Base-by-base conservation (phyloP, 495 filamentous ascomycete genomes). In the Neurospora sp. region DNA sequence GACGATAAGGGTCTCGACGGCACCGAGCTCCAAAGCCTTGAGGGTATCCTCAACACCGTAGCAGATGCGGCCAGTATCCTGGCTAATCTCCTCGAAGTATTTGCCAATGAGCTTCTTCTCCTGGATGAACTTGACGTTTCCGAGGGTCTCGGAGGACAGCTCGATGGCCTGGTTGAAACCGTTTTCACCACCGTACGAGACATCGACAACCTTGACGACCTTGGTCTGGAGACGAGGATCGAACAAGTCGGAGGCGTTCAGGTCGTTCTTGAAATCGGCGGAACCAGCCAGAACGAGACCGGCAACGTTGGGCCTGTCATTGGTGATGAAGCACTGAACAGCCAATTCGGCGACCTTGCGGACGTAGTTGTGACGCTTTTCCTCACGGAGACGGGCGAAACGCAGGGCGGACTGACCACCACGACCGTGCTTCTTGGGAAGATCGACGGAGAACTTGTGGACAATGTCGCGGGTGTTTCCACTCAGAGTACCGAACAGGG, bases 101-200 rank as follows among this genome's bases (percentile, higher is more conserved):
- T 91, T 94, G 78, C 94, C 93, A 79, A 99, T 99, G 70, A 99
- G 88, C 86, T 97, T 98, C 91, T 99, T 99, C 88, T 99, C 96
- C 83, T 99, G 96, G 81, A 99, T 97, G 83, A 99, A 99, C 83
- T 99, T 99, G 86, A 99, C 96, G 77, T 97, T 98, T 83, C 94
- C 91, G 68, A 99, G 87, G n/a, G 96, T 98, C 86, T 99, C 96
- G 14, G 93, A 86, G 39, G 96, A 90, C 76, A 99, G 83, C 79
- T 98, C 96, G 75, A 99, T 99, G 71, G 96, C 96, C 85, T 99
- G 96, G 86, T 98, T 99, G 87, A 99, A 99, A 22, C 96, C 96
- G 85, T 98, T 98, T 85, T 99, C 96, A 75, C 96, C 96, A 79
- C 96, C 96, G 78, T 99, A 98, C 14, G 95, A 98, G 35, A 99